Percentiles rank a stretch among this genome's conserved stretches.
Conservation (phyloP, 352 stramenopile species). For the Phytophthora foliorum region DNA sequence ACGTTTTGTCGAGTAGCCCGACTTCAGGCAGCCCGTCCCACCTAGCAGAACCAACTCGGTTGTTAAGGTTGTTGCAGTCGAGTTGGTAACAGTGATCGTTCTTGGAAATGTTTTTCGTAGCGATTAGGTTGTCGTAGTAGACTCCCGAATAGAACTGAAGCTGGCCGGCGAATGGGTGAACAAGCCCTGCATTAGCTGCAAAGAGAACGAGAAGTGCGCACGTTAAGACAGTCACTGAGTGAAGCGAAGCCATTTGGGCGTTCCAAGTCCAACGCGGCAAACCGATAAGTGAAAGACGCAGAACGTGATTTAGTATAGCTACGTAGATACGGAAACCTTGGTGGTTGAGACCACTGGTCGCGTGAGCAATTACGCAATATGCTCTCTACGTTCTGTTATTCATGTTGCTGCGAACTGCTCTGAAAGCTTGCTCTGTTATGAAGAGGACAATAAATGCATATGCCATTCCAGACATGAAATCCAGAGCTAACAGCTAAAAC, state of each 20-base stretch:
- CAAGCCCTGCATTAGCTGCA: not conserved
- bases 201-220: not conserved
- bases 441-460: too few species aligned
- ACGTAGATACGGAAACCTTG: not conserved
- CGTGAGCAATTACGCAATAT: not conserved
- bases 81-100: slow-evolving; percentile 28
- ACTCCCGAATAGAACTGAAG: not conserved
- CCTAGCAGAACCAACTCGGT: slow-evolving; percentile 8
- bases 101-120: not conserved
- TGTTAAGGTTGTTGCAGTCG: slow-evolving; percentile 25
- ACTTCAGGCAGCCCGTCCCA: slow-evolving; percentile 11
- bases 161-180: not conserved
- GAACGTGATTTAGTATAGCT: not conserved
- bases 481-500: too few species aligned
- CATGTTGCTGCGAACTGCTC: too few species aligned
- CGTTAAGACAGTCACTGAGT: not conserved
- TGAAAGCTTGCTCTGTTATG: not conserved
- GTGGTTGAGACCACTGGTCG: not conserved
- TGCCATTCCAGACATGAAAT: too few species aligned
- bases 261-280: not conserved
- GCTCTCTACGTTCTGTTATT: too few species aligned
- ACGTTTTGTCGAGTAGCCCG: slow-evolving; percentile 3
- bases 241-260: not conserved
- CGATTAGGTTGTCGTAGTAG: not conserved
- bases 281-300: not conserved